These are phyloP conservation scores for Meyerozyma carpophila DNA, from an alignment of 1,139 yeast genomes.

Conservation along the genomic window DNA sequence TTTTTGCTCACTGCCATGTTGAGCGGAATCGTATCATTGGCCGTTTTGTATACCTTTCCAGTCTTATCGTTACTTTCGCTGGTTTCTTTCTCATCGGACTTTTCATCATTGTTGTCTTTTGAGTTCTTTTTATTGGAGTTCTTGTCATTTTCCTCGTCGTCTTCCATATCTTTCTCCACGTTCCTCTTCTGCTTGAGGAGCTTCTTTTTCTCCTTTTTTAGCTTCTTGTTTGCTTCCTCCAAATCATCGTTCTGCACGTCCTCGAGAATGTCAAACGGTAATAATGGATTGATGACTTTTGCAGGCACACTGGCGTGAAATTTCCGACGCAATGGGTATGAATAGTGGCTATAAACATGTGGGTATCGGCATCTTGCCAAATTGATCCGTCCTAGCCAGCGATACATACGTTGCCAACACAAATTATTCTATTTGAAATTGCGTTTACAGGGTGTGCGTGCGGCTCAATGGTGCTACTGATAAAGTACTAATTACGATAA, in stretches of 20 bases:
- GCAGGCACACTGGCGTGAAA: constrained; percentile 1
- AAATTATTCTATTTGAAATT: background rate
- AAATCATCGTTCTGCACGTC: constrained; percentile 26
- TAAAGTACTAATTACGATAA: constrained; percentile 38
- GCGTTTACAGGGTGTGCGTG: background rate
- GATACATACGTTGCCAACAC: background rate
- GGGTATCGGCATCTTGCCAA: background rate
- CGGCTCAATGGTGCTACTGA: background rate
- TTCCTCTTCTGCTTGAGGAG: constrained; percentile 17
- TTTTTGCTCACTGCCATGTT: background rate
- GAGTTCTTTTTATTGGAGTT: background rate
- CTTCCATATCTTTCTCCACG: constrained; percentile 8
- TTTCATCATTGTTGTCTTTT: background rate
- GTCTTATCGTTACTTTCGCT: background rate
- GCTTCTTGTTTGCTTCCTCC: constrained; percentile 21
- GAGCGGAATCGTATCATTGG: background rate
- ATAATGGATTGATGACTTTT: constrained; percentile 20
- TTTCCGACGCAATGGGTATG: background rate
- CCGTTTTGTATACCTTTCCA: background rate
- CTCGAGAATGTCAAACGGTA: constrained; percentile 29
- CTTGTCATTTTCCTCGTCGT: constrained; percentile 3
- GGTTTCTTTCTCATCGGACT: background rate
- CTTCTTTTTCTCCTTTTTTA: constrained; percentile 20
- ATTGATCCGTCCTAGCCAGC: background rate
- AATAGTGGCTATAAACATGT: background rate